Evolutionary conservation across 768 basidiomycete genomes (phyloP), one percentile per base, ranked within the genome.

Genomic region (Leccinum pellstonianum): DNA sequence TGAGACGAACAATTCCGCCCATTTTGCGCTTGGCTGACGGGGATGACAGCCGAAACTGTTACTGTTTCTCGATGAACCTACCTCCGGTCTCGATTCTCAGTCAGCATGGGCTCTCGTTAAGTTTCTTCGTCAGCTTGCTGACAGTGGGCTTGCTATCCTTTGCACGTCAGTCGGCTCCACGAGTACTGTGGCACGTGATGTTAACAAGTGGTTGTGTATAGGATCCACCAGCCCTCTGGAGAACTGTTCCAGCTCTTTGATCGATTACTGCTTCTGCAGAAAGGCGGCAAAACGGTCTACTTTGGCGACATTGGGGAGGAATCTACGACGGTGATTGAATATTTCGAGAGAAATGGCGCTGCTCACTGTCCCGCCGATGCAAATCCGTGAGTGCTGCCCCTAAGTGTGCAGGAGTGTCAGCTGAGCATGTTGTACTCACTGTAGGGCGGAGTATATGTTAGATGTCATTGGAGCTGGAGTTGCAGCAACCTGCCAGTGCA

Each of bases 51-150:
- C 83, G 2, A 76, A 78, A 57, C 66, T 84, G 0, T 68, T 84
- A 0, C 76, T 84, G 19, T 85, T 86, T 77, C 73, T 85, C 15
- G 85, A 86, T 64, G 84, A 86, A 63, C 85, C 85, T 1, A 86
- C 85, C 1, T 81, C 80, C 49, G 82, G 83, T 61, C 75, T 84
- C 12, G 81, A 83, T 59, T 80, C 78, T 6, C 82, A 83, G 62
- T 79, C 77, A 14, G 80, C 82, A 1, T 83, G 81, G 80, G 75
- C 76, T 37, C 79, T 83, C 56, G 68, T 80, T 25, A 70, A 70
- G 17, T 76, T 83, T 68, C 73, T 84, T 47, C 76, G 78, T 27
- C 80, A 82, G 57, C 79, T 84, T 25, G 81, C 83, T n/a, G 75
- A 80, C 53, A 75, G 73, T 46, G 84, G 84, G 5, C 82, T 83